Evolutionary conservation across 2,329 filamentous ascomycete species (phyloP).

Genomic region (Hypoxylon sp.): DNA sequence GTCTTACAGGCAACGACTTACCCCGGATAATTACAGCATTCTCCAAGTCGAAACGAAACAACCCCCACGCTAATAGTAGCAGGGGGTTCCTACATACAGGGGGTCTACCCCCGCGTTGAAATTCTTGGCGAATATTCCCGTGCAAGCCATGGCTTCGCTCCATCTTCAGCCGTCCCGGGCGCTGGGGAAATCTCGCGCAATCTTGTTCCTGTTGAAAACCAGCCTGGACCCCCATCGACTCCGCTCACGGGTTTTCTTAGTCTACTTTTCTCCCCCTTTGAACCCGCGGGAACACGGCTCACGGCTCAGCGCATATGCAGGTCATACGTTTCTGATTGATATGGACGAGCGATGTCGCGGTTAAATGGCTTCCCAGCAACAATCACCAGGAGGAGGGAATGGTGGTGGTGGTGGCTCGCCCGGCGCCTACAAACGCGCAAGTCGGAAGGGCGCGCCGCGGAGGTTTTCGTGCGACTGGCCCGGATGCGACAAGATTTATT

Average conservation of each 20-base stretch:
- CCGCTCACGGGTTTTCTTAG: conserved; percentile 35
- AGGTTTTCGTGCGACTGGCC: conserved; percentile 76
- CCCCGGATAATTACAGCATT: conserved; percentile 42
- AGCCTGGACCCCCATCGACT: conserved; percentile 50
- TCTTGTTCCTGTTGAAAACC: conserved; percentile 41
- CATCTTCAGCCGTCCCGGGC: conserved; percentile 39
- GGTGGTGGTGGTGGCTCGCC: conserved; percentile 22
- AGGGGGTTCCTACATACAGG: too few relatives aligned
- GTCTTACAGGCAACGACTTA: conserved; percentile 26
- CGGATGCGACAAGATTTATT: conserved; percentile 84
- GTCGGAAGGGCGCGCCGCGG: conserved; percentile 65
- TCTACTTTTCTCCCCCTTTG: conserved; percentile 36
- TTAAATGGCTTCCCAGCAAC: conserved; percentile 55
- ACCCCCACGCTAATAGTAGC: conserved; percentile 52
- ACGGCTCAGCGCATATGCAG: conserved; percentile 48
- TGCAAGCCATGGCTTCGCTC: background rate
- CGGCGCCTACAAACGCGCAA: conserved; percentile 65
- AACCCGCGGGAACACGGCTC: conserved; percentile 24
- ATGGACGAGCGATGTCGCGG: conserved; percentile 50
- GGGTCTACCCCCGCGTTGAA: conserved; percentile 41
- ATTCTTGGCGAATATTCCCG: conserved; percentile 37
- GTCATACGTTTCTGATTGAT: conserved; percentile 37
- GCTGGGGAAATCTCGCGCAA: conserved; percentile 42
- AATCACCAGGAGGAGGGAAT: conserved; percentile 52
- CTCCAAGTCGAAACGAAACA: conserved; percentile 3